A percentile compares a stretch with the other conserved stretches of the same genome.
Evolutionary conservation across 768 basidiomycete genomes (phyloP).

Genomic region (Suillus sp.): DNA sequence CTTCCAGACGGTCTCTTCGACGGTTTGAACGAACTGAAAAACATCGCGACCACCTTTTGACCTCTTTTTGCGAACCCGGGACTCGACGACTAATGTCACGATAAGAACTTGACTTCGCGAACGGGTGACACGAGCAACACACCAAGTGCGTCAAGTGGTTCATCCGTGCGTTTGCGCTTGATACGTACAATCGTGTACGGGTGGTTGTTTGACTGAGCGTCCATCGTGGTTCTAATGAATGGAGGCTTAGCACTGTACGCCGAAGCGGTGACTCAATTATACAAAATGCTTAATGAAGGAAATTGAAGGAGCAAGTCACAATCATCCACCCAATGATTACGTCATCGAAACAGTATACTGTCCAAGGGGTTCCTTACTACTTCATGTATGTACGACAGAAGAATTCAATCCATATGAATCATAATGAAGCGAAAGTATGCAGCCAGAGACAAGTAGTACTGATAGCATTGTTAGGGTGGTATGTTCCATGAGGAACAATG

Average conservation of each 20-base stretch:
- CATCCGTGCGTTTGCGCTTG: constrained; percentile 81
- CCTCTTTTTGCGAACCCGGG: constrained; percentile 61
- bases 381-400: no score
- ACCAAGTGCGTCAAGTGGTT: constrained; percentile 82
- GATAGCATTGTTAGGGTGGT: neutral
- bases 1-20: constrained; percentile 70
- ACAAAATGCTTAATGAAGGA: neutral
- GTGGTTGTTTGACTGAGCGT: constrained; percentile 30
- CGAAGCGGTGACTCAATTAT: neutral
- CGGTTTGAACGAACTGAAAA: constrained; percentile 81
- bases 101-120: constrained; percentile 19
- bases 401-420: no score
- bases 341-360: neutral
- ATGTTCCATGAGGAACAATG: neutral
- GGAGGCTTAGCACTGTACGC: neutral
- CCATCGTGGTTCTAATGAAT: constrained; percentile 23
- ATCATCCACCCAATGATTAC: neutral
- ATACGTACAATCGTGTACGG: constrained; percentile 76
- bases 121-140: constrained; percentile 26
- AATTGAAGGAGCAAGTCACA: neutral
- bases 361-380: no score
- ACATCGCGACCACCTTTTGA: constrained; percentile 56
- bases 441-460: neutral
- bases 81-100: constrained; percentile 57
- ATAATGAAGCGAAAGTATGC: no score